Base-by-base conservation (phyloP, 2,329 filamentous ascomycete genomes). In the Westerdykella sp. region DNA sequence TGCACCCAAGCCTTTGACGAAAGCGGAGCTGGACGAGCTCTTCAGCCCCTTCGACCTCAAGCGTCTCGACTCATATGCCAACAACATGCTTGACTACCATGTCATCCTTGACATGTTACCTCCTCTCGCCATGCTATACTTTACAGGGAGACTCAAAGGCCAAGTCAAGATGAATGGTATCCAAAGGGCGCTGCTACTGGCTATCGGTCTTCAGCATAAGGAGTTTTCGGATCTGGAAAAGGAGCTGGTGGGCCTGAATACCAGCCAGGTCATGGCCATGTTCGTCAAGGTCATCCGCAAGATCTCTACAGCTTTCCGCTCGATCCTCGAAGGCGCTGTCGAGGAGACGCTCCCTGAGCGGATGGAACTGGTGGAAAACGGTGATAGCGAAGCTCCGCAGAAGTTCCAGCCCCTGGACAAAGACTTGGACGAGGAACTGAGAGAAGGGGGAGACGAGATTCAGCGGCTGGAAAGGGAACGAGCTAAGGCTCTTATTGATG, bases 51-150 rank as follows among this genome's bases (percentile, higher is more conserved):
- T 93, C 64, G 93, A 98, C 65, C 79, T 96, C 49, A 97, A 97
- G 73, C 84, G 93, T 22, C 76, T 98, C 3, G 91, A 96, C 63
- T 90, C 86, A 35, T 98, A 98, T 59, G 87, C 93, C 13, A 95
- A 94, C 69, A 95, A 95, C 69, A 86, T 96, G 77, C 81, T 98
- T 34, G 94, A 98, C 68, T 95, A 97, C 72, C 94, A 96, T 62
- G 90, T 96, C 55, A 93, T 98, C 43, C 78, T 97, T 22, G 94
- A 98, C 63, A 80, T 98, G 60, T 76, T 98, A 43, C 93, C 93
- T 0, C 79, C 76, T 1, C 81, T 98, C 49, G 84, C 93, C 1
- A 75, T 76, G 18, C 78, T 95, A 21, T 96, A 91, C 73, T 98
- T 98, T 68, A 82, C 80, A 0, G 86, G 87, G 38, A 80, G 83